Evolutionary conservation across 345 rosid species (phyloP).

Genomic region (Bruguiera gymnorhiza): DNA sequence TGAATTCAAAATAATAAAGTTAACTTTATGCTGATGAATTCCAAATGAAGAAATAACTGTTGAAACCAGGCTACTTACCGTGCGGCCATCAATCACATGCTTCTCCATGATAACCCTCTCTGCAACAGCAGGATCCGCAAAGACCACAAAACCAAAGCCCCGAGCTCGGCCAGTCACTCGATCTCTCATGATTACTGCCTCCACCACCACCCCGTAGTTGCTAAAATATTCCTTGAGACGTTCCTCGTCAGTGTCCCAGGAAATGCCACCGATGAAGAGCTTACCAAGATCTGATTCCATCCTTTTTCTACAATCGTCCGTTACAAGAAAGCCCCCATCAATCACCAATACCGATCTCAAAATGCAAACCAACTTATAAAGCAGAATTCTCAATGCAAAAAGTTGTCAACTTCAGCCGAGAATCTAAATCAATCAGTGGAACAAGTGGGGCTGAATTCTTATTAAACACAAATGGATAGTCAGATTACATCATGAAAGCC

Average conservation of each 20-base stretch:
- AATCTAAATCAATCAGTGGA: constrained; percentile 6
- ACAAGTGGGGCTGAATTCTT: too few relatives aligned
- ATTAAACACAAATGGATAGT: too few relatives aligned
- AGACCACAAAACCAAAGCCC: constrained; percentile 91
- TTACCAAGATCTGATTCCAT: constrained; percentile 99
- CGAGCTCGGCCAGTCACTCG: constrained; percentile 95
- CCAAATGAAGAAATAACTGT: constrained; percentile 6
- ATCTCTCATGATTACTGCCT: constrained; percentile 96
- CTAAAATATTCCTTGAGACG: constrained; percentile 81
- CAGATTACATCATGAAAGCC: neutral
- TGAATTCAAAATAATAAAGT: neutral
- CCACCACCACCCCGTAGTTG: constrained; percentile 83
- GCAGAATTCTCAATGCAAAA: constrained; percentile 8
- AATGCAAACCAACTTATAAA: constrained; percentile 15
- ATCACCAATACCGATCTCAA: constrained; percentile 20
- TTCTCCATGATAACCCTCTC: constrained; percentile 92
- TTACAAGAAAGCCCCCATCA: constrained; percentile 30
- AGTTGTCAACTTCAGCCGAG: constrained; percentile 20
- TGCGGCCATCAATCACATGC: constrained; percentile 90
- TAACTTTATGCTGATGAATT: constrained; percentile 2
- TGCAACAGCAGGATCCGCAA: constrained; percentile 82
- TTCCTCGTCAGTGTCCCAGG: constrained; percentile 98
- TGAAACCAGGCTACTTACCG: constrained; percentile 50
- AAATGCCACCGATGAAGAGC: constrained; percentile 98
- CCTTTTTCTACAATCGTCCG: constrained; percentile 49